Base-by-base conservation (phyloP, 2,329 filamentous ascomycete genomes). In the Colletotrichum costaricense region DNA sequence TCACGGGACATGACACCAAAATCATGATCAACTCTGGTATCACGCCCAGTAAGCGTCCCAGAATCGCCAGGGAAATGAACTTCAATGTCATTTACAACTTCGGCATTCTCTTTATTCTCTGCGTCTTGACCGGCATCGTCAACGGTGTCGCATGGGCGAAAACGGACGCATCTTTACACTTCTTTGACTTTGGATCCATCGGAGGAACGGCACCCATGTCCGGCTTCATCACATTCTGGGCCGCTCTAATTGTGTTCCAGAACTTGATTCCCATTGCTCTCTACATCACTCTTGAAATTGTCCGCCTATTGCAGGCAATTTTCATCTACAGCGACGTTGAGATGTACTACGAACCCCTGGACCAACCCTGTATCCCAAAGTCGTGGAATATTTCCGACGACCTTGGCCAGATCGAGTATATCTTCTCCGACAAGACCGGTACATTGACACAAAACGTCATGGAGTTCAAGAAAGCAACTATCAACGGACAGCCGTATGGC, bases 371-470 rank as follows among this genome's bases (percentile, higher is more conserved):
- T 80, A 95, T 97, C 12, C 97, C 97, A 5, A 98, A 98, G 80
- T 95, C 95, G 0, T 99, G 97, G 97, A 99, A 98, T 81, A 98
- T 99, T 63, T 98, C 96, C 1, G 97, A 99, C 80, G 97, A 99
- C 78, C 88, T 99, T 59, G 97, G 97, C 14, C 97, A 99, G 84
- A 98, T 99, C 75, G 97, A 98, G 83, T 99, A 98, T 86, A 98
- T 99, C 77, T 99, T 99, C 83, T 98, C 94, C 0, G 94, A 97
- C 87, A 97, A 97, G 84, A 97, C 94, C 0, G 94, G 94, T 72
- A 97, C 94, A 2, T 85, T 97, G 76, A 97, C 94, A 0, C 94
- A 97, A 79, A 97, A 97, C 81, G 93, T 97, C 66, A 97, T 97
- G 97, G 97, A 99, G 82, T 99, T 98, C 90, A 99, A 98, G 83